Evolutionary conservation across 768 basidiomycete genomes (phyloP), one percentile per base, ranked within the genome.

Genomic region (Suillus decipiens): DNA sequence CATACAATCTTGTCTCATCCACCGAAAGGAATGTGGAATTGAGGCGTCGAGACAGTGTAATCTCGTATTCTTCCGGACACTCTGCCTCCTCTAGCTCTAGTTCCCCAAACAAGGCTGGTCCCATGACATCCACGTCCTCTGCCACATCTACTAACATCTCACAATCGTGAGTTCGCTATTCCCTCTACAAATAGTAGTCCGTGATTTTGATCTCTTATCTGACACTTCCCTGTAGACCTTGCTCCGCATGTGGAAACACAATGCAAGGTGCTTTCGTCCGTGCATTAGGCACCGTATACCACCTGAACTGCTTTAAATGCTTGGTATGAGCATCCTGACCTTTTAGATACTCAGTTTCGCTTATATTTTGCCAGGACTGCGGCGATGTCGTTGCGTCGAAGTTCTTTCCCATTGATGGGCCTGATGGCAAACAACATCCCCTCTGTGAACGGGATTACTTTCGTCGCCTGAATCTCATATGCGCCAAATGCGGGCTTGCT

Each of bases 361-460:
- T 61, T 64, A 65, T 65, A 59, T 41, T 65, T 15, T 56, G 22
- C 28, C 72, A 98, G 96, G 97, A 99, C 73, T 99, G 97, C 72
- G 90, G 93, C 69, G 89, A 91, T 70, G 92, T 98, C 54, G 97
- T 99, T 48, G 97, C 97, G 34, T 92, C 92, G 64, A 99, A 99
- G 76, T 99, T 99, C 81, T 99, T 99, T 77, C 96, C 97, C 22
- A 93, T 99, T 70, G 96, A 99, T 71, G 93, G 94, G 1, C 82
- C 87, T 53, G 94, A 95, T 70, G 88, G 90, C 65, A 90, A 86
- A 73, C 95, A 94, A 70, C 88, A 90, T 65, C 96, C 97, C 34
- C 84, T 99, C n/a, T 99, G 97, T 77, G 97, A 99, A 81, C 85
- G 93, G 65, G 97, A 99, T 75, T 99, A 98, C 77, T 99, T 99